phyloP scores from a whole-genome alignment of 805 yeast species.

The Kodamaea kakaduensis region DNA sequence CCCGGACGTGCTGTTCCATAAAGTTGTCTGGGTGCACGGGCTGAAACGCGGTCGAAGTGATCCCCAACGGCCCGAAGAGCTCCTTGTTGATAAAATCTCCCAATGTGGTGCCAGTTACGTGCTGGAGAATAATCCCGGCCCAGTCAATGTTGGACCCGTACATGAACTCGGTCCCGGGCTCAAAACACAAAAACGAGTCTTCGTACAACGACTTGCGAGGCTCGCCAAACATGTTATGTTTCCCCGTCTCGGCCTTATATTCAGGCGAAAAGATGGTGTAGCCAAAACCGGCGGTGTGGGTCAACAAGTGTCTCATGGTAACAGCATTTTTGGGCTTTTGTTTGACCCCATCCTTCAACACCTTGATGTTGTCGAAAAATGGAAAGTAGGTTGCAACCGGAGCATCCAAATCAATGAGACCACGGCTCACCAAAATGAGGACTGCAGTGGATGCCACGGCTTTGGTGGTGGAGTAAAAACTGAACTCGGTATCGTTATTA shows the following conservation, averaged over 20 bases:
- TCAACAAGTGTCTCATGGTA: constrained; percentile 27
- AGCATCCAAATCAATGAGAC: constrained; percentile 27
- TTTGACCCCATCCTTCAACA: constrained; percentile 22
- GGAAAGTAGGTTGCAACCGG: constrained; percentile 33
- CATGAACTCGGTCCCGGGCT: constrained; percentile 36
- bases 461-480: constrained; percentile 30
- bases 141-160: constrained; percentile 38
- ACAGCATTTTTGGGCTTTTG: constrained; percentile 20
- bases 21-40: not conserved
- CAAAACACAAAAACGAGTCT: constrained; percentile 13
- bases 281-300: constrained; percentile 27
- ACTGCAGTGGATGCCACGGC: constrained; percentile 32
- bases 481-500: constrained; percentile 16
- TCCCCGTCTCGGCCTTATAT: not conserved
- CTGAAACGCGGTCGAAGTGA: not conserved
- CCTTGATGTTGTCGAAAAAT: constrained; percentile 21
- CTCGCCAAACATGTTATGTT: not conserved
- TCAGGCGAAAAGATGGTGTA: constrained; percentile 16
- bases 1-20: not conserved
- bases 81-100: constrained; percentile 29
- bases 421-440: constrained; percentile 30
- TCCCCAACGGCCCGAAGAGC: constrained; percentile 31
- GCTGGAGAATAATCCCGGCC: constrained; percentile 34
- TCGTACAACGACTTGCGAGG: not conserved
- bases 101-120: constrained; percentile 28